Conservation (phyloP, 2,329 filamentous ascomycete genomes). For the Fusarium mundagurra region DNA sequence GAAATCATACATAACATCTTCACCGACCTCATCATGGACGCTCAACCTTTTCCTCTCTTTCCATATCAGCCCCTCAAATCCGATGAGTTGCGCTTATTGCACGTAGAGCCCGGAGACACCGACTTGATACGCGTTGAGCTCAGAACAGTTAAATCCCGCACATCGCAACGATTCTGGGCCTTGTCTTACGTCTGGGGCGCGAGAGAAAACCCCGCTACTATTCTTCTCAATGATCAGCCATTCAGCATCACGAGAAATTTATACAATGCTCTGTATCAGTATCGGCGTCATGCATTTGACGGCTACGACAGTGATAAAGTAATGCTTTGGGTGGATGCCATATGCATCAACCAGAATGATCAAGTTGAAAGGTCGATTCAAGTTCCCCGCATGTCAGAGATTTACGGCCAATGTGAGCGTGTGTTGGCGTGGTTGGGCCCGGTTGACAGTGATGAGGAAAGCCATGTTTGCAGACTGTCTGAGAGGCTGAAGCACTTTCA, state of each 20-base stretch:
- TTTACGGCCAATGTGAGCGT: slow-evolving; percentile 19
- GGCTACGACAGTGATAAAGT: fast-evolving
- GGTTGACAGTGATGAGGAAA: fast-evolving
- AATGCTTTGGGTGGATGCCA: slow-evolving; percentile 12
- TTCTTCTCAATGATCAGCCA: neutral
- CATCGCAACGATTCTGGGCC: neutral
- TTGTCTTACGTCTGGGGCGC: slow-evolving; percentile 25
- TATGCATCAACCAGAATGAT: slow-evolving; percentile 23
- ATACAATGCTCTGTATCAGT: slow-evolving; percentile 6
- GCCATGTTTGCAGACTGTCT: neutral
- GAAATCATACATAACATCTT: neutral
- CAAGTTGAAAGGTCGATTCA: slow-evolving; percentile 7
- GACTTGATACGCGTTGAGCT: neutral
- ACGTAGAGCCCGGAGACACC: fast-evolving
- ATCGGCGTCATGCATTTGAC: fast-evolving
- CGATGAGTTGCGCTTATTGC: neutral
- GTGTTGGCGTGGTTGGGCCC: slow-evolving; percentile 19
- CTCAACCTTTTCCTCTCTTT: neutral
- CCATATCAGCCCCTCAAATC: neutral
- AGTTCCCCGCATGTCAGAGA: slow-evolving; percentile 24
- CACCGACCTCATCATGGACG: neutral
- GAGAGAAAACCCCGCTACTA: neutral
- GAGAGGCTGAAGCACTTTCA: neutral
- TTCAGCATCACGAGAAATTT: slow-evolving; percentile 10
- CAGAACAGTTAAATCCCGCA: neutral